Conservation (phyloP, 176 grass and related monocot species). For the Tillandsia fasciculata region DNA sequence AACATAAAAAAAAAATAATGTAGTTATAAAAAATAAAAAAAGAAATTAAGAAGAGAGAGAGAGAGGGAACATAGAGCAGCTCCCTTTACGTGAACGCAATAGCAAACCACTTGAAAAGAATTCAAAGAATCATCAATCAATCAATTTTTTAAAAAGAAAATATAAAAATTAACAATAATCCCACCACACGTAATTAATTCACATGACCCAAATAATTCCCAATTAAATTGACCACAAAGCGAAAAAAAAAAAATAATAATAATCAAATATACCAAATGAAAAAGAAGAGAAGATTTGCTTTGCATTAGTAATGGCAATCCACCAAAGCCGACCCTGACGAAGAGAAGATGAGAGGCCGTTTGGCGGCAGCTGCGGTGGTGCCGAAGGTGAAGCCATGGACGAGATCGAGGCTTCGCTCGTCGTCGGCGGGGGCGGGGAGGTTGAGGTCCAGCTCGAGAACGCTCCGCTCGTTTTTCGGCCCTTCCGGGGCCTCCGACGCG, state of each 20-base stretch:
- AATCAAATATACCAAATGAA: slow-evolving; percentile 5
- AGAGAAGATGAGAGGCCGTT: slow-evolving; percentile 27
- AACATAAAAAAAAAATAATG: too few species aligned
- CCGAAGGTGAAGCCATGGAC: neutral
- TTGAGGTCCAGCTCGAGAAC: slow-evolving; percentile 75
- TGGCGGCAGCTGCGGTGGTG: neutral
- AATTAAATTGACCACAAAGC: neutral
- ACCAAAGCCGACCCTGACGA: slow-evolving; percentile 43
- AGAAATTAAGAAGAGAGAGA: neutral
- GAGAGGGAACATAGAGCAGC: neutral
- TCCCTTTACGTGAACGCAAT: slow-evolving; percentile 69
- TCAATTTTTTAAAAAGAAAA: too few species aligned
- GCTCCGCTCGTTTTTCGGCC: slow-evolving; percentile 45
- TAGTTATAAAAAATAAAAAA: neutral
- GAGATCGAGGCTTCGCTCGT: neutral
- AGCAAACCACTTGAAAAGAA: slow-evolving; percentile 7
- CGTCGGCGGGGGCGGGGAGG: slow-evolving; percentile 53
- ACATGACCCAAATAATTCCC: neutral
- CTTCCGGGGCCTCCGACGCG: slow-evolving; percentile 3
- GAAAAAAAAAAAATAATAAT: neutral
- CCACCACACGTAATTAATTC: neutral
- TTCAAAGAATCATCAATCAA: neutral
- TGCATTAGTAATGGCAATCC: slow-evolving; percentile 72
- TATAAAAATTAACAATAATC: too few species aligned
- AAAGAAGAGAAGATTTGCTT: slow-evolving; percentile 10